Conservation (phyloP, 352 stramenopile species). For the Pythium brachiatum region DNA sequence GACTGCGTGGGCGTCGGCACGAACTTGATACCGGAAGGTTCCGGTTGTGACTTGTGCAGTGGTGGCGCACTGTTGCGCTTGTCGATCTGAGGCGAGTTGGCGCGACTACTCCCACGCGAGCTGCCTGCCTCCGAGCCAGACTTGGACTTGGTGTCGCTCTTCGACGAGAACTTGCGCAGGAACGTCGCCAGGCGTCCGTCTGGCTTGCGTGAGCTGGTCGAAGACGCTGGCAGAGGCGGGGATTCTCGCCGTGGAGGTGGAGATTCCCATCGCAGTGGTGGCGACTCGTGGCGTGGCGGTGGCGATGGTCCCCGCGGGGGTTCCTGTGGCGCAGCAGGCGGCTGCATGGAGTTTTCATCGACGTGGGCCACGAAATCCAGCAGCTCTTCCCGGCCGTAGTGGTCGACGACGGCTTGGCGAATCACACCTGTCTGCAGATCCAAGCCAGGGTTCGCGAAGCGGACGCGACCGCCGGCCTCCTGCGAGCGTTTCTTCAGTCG, state of each 20-base stretch:
- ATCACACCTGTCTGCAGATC: conserved; percentile 26
- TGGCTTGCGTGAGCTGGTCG: background rate
- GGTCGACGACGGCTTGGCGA: conserved; percentile 25
- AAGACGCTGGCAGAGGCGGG: background rate
- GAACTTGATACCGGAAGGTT: background rate
- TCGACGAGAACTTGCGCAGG: conserved; percentile 32
- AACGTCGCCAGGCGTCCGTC: conserved; percentile 18
- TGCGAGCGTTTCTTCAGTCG: conserved; percentile 18
- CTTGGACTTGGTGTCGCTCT: conserved; percentile 20
- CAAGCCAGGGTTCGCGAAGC: conserved; percentile 15
- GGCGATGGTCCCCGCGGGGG: background rate
- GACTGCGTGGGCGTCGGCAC: background rate
- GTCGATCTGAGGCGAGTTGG: conserved; percentile 20
- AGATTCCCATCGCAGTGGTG: conserved; percentile 2
- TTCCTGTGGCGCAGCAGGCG: background rate
- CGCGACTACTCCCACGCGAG: conserved; percentile 13
- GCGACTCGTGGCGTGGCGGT: conserved; percentile 6
- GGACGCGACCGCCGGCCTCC: conserved; percentile 7
- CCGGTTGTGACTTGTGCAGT: background rate
- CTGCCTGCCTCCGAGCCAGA: conserved; percentile 7
- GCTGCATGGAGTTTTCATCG: conserved; percentile 5
- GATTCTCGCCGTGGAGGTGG: conserved; percentile 2
- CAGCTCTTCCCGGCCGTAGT: conserved; percentile 28
- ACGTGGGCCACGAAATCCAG: conserved; percentile 26
- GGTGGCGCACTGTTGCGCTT: conserved; percentile 15